Evolutionary conservation across 2,329 filamentous ascomycete genomes (phyloP).

Genomic region (Sporothrix variecibatus): DNA sequence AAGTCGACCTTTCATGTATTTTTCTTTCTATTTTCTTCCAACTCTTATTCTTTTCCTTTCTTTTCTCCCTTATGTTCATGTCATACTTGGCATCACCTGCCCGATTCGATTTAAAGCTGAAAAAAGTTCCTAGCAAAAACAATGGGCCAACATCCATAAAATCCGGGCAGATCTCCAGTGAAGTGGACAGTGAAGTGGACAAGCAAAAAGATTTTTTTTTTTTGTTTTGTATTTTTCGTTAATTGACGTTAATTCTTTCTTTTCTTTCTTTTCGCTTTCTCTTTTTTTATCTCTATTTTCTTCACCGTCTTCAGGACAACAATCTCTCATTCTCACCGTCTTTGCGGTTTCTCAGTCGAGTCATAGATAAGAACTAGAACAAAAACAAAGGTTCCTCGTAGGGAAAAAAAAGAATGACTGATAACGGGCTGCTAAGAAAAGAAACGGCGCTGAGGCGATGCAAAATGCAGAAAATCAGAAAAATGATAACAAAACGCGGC

Average conservation of each 20-base stretch:
- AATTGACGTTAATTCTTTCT: no score
- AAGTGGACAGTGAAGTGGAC: neutral
- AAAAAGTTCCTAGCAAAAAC: neutral
- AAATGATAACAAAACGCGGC: neutral
- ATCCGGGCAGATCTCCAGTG: conserved; percentile 2
- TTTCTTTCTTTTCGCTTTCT: neutral
- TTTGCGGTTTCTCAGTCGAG: neutral
- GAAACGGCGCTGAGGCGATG: conserved; percentile 2
- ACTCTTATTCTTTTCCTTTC: neutral
- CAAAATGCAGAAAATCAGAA: neutral
- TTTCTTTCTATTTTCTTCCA: neutral
- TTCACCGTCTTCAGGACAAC: neutral
- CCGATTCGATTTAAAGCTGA: conserved; percentile 19
- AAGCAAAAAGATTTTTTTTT: neutral
- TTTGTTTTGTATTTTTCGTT: neutral
- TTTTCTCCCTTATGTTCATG: neutral
- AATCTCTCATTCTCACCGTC: neutral
- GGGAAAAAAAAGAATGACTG: neutral
- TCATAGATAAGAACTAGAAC: conserved; percentile 14
- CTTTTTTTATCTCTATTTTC: neutral
- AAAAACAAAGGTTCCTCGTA: neutral
- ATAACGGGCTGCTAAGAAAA: neutral
- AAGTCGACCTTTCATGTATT: neutral
- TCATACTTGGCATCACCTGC: conserved; percentile 20
- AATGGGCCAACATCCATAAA: neutral